Evolutionary conservation across 169 alveolate species (phyloP), one percentile per base, ranked within the genome.

Genomic region (Babesia microti): DNA sequence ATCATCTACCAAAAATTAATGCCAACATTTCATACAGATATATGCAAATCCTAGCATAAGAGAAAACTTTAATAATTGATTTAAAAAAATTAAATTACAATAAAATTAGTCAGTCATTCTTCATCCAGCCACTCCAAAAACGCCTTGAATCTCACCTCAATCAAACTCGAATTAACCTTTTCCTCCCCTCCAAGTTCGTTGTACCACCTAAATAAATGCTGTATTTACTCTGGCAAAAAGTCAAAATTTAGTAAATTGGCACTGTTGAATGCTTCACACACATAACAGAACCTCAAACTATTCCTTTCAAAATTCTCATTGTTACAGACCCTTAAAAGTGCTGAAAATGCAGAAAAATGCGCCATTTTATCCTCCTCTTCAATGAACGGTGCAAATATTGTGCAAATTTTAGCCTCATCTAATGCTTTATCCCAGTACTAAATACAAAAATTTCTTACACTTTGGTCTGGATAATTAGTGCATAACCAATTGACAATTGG

Each of bases 231-330:
- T n/a, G 30, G 55, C 39, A 59, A 27, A 32, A 9, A 27, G 9
- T 48, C 63, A 35, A 59, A 59, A 6, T 59, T 56, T 47, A 59
- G 22, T 34, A 42, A 44, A 29, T 59, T 63, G 9, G 63, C 1
- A 34, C 42, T 53, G 59, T 59, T 49, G 15, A 59, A 30, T 19
- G 63, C 72, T 47, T 59, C 72, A 50, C 60, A 48, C 7, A 59
- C 21, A 23, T 40, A 15, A 29, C 57, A 59, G 40, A 59, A 48
- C 48, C 17, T 41, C 22, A 24, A 44, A n/a, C 23, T 14, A 26
- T 35, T 39, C 44, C 30, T 50, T 6, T 27, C 19, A 41, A 7
- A 11, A 12, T 59, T 32, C 27, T 23, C 3, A n/a, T n/a, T n/a
- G n/a, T n/a, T n/a, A 24, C 54, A 59, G 24, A 41, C 43, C 27